A percentile compares a stretch with the other conserved stretches of the same genome.
Conservation (phyloP, 2,329 filamentous ascomycete species). For the Fusarium redolens region DNA sequence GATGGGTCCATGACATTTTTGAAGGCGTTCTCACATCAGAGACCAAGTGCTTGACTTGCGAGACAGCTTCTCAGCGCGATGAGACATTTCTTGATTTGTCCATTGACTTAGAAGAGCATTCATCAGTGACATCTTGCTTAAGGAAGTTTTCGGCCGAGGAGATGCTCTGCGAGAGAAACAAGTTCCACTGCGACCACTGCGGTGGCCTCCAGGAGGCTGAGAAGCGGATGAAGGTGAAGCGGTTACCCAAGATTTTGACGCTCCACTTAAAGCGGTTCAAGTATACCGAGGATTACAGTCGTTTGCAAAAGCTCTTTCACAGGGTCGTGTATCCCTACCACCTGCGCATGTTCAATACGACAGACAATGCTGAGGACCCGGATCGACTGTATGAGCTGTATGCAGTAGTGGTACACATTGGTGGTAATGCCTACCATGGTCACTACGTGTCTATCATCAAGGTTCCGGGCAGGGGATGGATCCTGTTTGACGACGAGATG, state of each 20-base stretch:
- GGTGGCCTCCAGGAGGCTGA: slow-evolving; percentile 97
- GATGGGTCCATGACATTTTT: slow-evolving; percentile 98
- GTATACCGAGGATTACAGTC: slow-evolving; percentile 94
- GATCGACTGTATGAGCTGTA: slow-evolving; percentile 97
- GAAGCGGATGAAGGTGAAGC: slow-evolving; percentile 99
- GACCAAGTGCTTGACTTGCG: slow-evolving; percentile 95
- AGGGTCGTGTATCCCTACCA: slow-evolving; percentile 97
- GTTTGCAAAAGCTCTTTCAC: slow-evolving; percentile 95
- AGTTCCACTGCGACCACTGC: slow-evolving; percentile 98
- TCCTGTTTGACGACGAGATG: slow-evolving; percentile 98
- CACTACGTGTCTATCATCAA: slow-evolving; percentile 99
- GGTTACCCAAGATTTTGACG: slow-evolving; percentile 88
- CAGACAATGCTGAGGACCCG: slow-evolving; percentile 91
- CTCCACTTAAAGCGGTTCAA: slow-evolving; percentile 97
- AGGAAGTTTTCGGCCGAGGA: slow-evolving; percentile 97
- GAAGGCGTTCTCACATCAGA: slow-evolving; percentile 95
- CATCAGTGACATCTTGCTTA: slow-evolving; percentile 94
- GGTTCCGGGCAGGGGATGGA: slow-evolving; percentile 93
- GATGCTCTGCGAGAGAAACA: slow-evolving; percentile 98
- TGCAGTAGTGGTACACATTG: slow-evolving; percentile 96
- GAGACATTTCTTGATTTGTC: slow-evolving; percentile 96
- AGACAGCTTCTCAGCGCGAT: slow-evolving; percentile 93
- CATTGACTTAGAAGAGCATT: slow-evolving; percentile 94
- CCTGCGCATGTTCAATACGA: slow-evolving; percentile 96
- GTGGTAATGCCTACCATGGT: slow-evolving; percentile 94